Conservation (phyloP, 202 grass and related monocot genomes). For the Schoenoplectus triqueter region DNA sequence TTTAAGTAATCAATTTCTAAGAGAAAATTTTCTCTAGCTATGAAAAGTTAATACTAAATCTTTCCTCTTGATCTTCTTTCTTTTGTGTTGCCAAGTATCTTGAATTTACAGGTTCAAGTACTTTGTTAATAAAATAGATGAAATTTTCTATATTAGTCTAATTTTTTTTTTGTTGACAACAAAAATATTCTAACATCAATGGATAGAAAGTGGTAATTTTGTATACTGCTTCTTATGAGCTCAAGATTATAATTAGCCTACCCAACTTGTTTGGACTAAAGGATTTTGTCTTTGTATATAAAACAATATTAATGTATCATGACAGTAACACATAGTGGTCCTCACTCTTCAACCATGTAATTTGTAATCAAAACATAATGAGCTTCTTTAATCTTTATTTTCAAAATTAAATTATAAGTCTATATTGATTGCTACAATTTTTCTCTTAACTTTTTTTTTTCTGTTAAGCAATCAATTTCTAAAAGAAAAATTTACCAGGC, state of each 20-base stretch:
- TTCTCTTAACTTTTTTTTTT: neutral
- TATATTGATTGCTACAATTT: neutral
- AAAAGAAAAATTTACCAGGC: neutral
- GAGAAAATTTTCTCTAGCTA: neutral
- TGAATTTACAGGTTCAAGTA: neutral
- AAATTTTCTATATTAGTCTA: neutral
- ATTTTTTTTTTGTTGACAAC: slow-evolving; percentile 14
- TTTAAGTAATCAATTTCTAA: neutral
- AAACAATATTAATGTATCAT: too few species aligned
- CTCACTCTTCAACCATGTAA: neutral
- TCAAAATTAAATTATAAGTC: neutral
- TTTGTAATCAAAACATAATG: neutral
- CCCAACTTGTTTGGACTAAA: too few species aligned
- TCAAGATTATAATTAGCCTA: too few species aligned
- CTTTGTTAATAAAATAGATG: neutral
- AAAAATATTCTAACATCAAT: neutral
- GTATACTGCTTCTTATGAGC: too few species aligned
- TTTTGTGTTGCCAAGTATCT: neutral
- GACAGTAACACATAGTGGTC: too few species aligned
- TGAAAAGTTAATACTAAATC: neutral
- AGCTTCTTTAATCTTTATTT: too few species aligned
- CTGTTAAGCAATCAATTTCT: neutral
- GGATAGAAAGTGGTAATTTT: neutral
- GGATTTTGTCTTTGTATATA: too few species aligned
- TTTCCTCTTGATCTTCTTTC: slow-evolving; percentile 7